Evolutionary conservation across 768 basidiomycete species (phyloP).

Genomic region (Lentinus brumalis): DNA sequence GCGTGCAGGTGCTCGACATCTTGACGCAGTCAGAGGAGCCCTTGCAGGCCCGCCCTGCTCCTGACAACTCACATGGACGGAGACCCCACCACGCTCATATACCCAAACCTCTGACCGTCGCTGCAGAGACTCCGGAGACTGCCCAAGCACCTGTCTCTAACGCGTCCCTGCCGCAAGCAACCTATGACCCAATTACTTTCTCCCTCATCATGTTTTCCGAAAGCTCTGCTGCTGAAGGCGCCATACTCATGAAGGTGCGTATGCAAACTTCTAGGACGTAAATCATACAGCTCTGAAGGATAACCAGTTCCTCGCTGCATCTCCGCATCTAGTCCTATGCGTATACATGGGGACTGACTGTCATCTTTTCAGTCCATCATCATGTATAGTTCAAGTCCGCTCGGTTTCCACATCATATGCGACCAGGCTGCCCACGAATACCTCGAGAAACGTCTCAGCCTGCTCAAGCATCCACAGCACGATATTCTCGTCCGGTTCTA

Average conservation of each 20-base stretch:
- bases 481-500: conserved; percentile 45
- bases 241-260: conserved; percentile 45
- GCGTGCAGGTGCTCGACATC: not conserved
- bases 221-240: conserved; percentile 43
- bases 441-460: conserved; percentile 40
- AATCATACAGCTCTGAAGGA: not conserved
- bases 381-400: conserved; percentile 21
- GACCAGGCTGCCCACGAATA: conserved; percentile 43
- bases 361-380: conserved; percentile 25
- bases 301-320: too few species aligned
- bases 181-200: conserved; percentile 40
- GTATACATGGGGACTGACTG: not conserved
- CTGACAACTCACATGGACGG: not conserved
- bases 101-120: not conserved
- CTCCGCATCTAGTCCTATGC: not conserved
- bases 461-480: conserved; percentile 41
- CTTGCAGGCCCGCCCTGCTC: conserved; percentile 1
- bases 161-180: too few species aligned
- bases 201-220: conserved; percentile 47
- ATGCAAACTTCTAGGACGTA: not conserved
- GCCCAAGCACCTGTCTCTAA: not conserved
- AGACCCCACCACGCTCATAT: conserved; percentile 9
- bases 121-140: not conserved
- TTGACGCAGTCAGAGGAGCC: not conserved
- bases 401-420: conserved; percentile 37